Percentiles rank a stretch among this genome's conserved stretches.
Evolutionary conservation across 371 early-diverging fungal genomes (phyloP).

Genomic region (Dichotomocladium elegans): DNA sequence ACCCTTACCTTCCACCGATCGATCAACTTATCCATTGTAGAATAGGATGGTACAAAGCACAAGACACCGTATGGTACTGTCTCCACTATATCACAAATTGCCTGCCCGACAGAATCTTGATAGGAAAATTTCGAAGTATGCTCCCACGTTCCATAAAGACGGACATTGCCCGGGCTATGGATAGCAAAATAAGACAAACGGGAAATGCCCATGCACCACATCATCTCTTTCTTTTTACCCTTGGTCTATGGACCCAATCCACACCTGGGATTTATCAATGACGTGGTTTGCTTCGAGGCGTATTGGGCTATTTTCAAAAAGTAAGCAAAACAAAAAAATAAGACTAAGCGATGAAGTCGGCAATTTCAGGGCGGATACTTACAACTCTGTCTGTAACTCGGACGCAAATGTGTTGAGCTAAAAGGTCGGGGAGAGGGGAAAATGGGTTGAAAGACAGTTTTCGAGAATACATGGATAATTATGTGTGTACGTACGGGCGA

Average conservation of each 20-base stretch:
- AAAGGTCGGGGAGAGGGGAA: too few relatives aligned
- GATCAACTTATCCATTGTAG: conserved; percentile 44
- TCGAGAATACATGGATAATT: too few relatives aligned
- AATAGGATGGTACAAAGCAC: conserved; percentile 64
- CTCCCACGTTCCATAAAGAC: conserved; percentile 50
- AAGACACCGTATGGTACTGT: conserved; percentile 61
- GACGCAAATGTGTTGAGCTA: conserved; percentile 65
- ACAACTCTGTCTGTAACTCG: conserved; percentile 61
- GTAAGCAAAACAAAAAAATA: background rate
- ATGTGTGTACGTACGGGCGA: conserved; percentile 54
- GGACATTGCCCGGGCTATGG: conserved; percentile 31
- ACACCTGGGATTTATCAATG: conserved; percentile 50
- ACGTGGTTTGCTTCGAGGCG: conserved; percentile 59
- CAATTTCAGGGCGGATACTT: conserved; percentile 4
- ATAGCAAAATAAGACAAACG: background rate
- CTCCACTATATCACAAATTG: conserved; percentile 41
- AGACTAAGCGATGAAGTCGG: background rate
- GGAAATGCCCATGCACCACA: background rate
- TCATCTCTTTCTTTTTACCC: conserved; percentile 38
- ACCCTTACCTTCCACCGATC: conserved; percentile 44
- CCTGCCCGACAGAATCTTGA: conserved; percentile 70
- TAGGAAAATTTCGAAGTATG: conserved; percentile 47
- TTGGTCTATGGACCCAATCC: conserved; percentile 40
- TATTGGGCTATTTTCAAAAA: conserved; percentile 11
- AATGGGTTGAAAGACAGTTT: too few relatives aligned